These are phyloP conservation scores for Pinus taeda DNA, from an alignment of 75 land plant species.

Conservation along the genomic window DNA sequence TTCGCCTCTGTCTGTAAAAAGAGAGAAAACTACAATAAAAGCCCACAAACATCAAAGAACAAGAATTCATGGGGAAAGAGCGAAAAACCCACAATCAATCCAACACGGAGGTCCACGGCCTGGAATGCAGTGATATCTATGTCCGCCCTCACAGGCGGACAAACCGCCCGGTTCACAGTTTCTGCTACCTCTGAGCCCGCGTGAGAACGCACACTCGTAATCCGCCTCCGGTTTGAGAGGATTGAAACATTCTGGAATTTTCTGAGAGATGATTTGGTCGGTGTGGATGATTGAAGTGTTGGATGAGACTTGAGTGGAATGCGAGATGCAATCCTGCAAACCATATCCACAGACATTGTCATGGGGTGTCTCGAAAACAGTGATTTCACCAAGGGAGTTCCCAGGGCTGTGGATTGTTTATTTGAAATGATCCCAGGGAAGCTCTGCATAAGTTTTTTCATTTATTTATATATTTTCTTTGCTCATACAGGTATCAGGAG, in stretches of 20 bases:
- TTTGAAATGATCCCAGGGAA: too few relatives aligned
- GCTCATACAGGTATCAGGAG: too few relatives aligned
- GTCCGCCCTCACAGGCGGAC: constrained; percentile 27
- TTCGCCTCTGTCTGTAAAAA: constrained; percentile 27
- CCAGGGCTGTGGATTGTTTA: too few relatives aligned
- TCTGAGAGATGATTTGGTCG: background rate
- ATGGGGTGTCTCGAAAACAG: background rate
- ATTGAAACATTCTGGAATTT: background rate
- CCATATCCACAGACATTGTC: background rate
- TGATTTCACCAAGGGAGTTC: too few relatives aligned
- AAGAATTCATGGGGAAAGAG: background rate
- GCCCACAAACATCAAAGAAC: background rate
- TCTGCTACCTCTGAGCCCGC: constrained; percentile 22
- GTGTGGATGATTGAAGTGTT: background rate
- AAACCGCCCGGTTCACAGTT: constrained; percentile 19
- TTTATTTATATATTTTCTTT: too few relatives aligned
- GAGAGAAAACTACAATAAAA: background rate
- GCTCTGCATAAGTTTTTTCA: too few relatives aligned
- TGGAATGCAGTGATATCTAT: constrained; percentile 20
- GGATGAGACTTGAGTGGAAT: background rate
- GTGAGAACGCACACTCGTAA: constrained; percentile 10
- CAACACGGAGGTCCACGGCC: constrained; percentile 28
- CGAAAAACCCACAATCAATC: constrained; percentile 18
- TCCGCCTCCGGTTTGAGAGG: background rate
- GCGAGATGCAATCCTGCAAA: background rate